Conservation (phyloP, 805 yeast species). For the Candida pini region DNA sequence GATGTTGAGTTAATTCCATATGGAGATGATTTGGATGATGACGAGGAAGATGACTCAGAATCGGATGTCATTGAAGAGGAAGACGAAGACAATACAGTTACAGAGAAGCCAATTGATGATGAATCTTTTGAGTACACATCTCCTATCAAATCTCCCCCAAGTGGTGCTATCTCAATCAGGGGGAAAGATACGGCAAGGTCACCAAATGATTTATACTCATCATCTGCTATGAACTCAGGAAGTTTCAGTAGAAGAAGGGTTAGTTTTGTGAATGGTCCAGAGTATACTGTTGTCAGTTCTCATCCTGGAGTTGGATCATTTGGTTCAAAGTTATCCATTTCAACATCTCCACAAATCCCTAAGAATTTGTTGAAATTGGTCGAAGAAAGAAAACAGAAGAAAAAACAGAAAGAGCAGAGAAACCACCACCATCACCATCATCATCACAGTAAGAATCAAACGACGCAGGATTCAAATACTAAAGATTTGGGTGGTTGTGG, state of each 20-base stretch:
- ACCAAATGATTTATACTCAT: not conserved
- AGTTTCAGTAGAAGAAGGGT: slow-evolving; percentile 3
- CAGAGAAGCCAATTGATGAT: not conserved
- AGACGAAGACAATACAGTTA: slow-evolving; percentile 1
- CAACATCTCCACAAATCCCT: slow-evolving; percentile 69
- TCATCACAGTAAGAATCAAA: not conserved
- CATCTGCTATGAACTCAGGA: not conserved
- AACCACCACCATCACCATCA: slow-evolving; percentile 9
- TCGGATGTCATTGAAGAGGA: slow-evolving; percentile 3
- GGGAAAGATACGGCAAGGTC: slow-evolving; percentile 1
- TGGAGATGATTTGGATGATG: slow-evolving; percentile 20
- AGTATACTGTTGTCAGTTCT: not conserved
- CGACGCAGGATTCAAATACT: slow-evolving; percentile 5
- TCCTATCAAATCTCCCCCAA: too few relatives aligned
- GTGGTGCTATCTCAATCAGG: not conserved
- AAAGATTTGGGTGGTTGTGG: slow-evolving; percentile 12
- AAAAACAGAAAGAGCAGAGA: slow-evolving; percentile 25
- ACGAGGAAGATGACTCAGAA: slow-evolving; percentile 5
- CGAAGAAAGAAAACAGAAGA: slow-evolving; percentile 40
- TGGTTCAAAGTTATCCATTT: slow-evolving; percentile 42
- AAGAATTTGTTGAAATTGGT: slow-evolving; percentile 50
- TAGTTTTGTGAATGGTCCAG: slow-evolving; percentile 6
- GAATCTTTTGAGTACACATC: slow-evolving; percentile 1
- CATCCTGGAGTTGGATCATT: slow-evolving; percentile 1
- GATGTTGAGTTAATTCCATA: slow-evolving; percentile 45